phyloP scores from a whole-genome alignment of 768 basidiomycete genomes.

The Rickenella mellea region DNA sequence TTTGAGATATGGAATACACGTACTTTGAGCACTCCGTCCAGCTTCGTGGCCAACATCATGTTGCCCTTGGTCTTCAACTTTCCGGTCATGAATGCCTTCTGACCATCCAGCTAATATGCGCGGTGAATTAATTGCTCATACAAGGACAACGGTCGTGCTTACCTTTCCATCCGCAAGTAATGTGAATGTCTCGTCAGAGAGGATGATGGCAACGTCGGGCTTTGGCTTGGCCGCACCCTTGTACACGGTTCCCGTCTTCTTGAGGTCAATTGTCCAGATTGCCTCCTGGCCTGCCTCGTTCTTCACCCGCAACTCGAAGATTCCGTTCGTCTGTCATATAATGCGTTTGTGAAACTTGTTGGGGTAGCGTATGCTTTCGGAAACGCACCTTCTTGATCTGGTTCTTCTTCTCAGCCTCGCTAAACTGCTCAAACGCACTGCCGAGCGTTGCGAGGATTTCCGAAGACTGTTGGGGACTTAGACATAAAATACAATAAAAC shows the following conservation, averaged over 20 bases:
- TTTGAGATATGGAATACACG: constrained; percentile 9
- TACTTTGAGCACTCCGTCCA: constrained; percentile 76
- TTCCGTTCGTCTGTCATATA: constrained; percentile 60
- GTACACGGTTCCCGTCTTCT: constrained; percentile 71
- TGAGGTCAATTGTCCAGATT: constrained; percentile 89
- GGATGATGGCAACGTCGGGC: constrained; percentile 73
- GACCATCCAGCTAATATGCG: constrained; percentile 65
- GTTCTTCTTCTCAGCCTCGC: constrained; percentile 51
- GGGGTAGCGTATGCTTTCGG: not conserved
- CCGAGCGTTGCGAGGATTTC: constrained; percentile 49
- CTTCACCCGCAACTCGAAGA: constrained; percentile 78
- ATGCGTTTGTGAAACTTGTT: not conserved
- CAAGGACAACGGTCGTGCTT: not conserved
- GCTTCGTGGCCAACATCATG: constrained; percentile 91
- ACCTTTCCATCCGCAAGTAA: constrained; percentile 71
- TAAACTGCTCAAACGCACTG: constrained; percentile 40
- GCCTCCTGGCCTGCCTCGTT: constrained; percentile 63
- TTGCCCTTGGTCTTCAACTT: constrained; percentile 89
- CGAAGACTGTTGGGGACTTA: constrained; percentile 41
- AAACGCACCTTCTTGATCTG: constrained; percentile 65
- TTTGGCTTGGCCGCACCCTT: constrained; percentile 65
- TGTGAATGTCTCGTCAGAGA: constrained; percentile 67
- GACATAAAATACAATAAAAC: not conserved
- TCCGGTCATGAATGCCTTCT: constrained; percentile 95
- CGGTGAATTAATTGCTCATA: not conserved